These are phyloP conservation scores for Perilla frutescens DNA, from an alignment of 257 asterid genomes.

Conservation along the genomic window DNA sequence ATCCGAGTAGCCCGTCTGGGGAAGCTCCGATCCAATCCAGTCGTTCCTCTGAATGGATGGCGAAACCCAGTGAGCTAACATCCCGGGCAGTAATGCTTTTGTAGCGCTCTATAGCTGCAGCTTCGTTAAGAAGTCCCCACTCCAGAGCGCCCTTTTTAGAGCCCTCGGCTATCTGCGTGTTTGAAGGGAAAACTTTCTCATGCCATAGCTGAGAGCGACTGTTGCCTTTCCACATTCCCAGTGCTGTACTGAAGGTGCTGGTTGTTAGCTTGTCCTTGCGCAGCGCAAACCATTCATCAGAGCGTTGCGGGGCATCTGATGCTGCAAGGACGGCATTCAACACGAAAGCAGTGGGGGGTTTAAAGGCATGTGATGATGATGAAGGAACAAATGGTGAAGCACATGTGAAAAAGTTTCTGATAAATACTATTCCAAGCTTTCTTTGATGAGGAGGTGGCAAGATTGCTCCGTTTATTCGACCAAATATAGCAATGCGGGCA, in stretches of 20 bases:
- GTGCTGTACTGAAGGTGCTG: slow-evolving; percentile 90
- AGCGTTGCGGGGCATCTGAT: slow-evolving; percentile 80
- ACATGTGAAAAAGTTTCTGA: slow-evolving; percentile 58
- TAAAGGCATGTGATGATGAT: slow-evolving; percentile 40
- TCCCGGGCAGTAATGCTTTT: slow-evolving; percentile 83
- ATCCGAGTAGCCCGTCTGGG: slow-evolving; percentile 85
- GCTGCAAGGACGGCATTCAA: slow-evolving; percentile 56
- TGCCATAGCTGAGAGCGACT: slow-evolving; percentile 87
- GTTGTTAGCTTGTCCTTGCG: slow-evolving; percentile 93
- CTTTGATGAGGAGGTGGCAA: slow-evolving; percentile 53
- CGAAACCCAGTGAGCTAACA: slow-evolving; percentile 79
- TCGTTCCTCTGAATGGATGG: slow-evolving; percentile 68
- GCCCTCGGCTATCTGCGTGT: slow-evolving; percentile 36
- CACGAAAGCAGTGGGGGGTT: slow-evolving; percentile 46
- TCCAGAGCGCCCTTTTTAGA: slow-evolving; percentile 70
- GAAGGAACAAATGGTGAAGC: slow-evolving; percentile 49
- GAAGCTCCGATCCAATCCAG: slow-evolving; percentile 93
- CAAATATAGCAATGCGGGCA: slow-evolving; percentile 61
- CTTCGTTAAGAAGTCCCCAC: slow-evolving; percentile 90
- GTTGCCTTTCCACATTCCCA: slow-evolving; percentile 92
- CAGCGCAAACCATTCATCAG: slow-evolving; percentile 96
- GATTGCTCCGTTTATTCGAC: slow-evolving; percentile 53
- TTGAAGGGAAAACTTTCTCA: slow-evolving; percentile 70
- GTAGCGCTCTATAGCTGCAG: slow-evolving; percentile 80
- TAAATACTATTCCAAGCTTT: slow-evolving; percentile 45